phyloP scores from a whole-genome alignment of 176 grass and related monocot genomes.

The Saccharum officinarum region DNA sequence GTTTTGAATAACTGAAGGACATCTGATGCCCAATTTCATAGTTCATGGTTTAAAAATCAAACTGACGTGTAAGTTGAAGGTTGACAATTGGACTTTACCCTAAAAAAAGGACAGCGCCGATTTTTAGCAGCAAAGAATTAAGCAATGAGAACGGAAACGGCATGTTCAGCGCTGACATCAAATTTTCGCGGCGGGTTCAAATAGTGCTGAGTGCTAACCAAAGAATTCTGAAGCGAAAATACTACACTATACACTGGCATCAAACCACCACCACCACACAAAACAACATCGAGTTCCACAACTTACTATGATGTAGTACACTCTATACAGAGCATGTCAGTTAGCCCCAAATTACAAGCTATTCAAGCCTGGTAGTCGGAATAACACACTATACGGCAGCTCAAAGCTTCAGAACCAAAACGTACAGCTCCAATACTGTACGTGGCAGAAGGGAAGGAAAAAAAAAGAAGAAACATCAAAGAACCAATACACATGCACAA shows the following conservation, averaged over 20 bases:
- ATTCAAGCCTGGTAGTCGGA: conserved; percentile 46
- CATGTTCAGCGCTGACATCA: neutral
- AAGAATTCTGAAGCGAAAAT: neutral
- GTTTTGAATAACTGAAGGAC: too few species aligned
- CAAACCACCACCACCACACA: neutral
- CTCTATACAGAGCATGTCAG: conserved; percentile 37
- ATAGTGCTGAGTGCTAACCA: neutral
- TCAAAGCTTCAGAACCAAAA: conserved; percentile 45
- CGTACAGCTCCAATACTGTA: conserved; percentile 27
- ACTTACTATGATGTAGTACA: conserved; percentile 22
- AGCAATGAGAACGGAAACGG: neutral
- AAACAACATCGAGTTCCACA: conserved; percentile 16
- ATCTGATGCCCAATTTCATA: too few species aligned
- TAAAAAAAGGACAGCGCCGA: neutral
- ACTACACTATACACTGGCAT: neutral
- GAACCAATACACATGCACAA: conserved; percentile 39
- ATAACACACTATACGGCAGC: conserved; percentile 39
- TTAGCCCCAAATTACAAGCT: conserved; percentile 41
- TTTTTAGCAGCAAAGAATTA: neutral
- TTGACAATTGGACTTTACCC: neutral
- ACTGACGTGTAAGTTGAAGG: neutral
- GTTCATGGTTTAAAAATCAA: neutral
- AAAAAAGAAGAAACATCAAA: conserved; percentile 15
- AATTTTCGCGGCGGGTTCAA: too few species aligned
- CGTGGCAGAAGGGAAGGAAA: neutral